phyloP scores from a whole-genome alignment of 768 basidiomycete genomes.

The Solioccasus polychromus region DNA sequence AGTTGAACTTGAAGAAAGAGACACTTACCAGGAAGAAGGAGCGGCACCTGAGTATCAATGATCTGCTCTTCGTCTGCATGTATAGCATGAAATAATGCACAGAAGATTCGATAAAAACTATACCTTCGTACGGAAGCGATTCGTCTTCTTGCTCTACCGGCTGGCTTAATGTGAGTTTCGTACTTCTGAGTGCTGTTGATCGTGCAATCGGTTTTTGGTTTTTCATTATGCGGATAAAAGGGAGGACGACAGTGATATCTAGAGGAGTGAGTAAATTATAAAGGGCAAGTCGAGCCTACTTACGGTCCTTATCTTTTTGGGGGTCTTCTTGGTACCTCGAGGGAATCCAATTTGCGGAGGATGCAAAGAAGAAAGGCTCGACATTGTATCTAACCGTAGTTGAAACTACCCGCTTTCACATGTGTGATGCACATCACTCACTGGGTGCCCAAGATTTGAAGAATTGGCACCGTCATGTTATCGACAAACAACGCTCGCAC shows the following conservation, averaged over 20 bases:
- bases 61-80: slow-evolving; percentile 22
- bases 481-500: slow-evolving; percentile 53
- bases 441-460: slow-evolving; percentile 59
- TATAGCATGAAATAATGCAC: not conserved
- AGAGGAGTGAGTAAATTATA: not conserved
- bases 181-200: slow-evolving; percentile 14
- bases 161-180: not conserved
- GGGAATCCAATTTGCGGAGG: slow-evolving; percentile 65
- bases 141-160: not conserved
- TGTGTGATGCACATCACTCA: slow-evolving; percentile 22
- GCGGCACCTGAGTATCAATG: slow-evolving; percentile 54
- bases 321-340: slow-evolving; percentile 59
- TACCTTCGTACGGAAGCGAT: slow-evolving; percentile 18
- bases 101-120: not conserved
- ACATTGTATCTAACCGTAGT: slow-evolving; percentile 44
- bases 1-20: not conserved
- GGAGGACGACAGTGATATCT: slow-evolving; percentile 59
- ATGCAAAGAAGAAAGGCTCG: slow-evolving; percentile 66
- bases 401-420: not conserved
- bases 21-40: slow-evolving; percentile 36
- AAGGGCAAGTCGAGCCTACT: slow-evolving; percentile 33
- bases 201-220: slow-evolving; percentile 24
- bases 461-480: slow-evolving; percentile 45
- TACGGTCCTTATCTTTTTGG: slow-evolving; percentile 45
- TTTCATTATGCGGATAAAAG: slow-evolving; percentile 46